A percentile compares a stretch with the other conserved stretches of the same genome.
phyloP scores from a whole-genome alignment of 768 basidiomycete species.

The Suillus plorans region DNA sequence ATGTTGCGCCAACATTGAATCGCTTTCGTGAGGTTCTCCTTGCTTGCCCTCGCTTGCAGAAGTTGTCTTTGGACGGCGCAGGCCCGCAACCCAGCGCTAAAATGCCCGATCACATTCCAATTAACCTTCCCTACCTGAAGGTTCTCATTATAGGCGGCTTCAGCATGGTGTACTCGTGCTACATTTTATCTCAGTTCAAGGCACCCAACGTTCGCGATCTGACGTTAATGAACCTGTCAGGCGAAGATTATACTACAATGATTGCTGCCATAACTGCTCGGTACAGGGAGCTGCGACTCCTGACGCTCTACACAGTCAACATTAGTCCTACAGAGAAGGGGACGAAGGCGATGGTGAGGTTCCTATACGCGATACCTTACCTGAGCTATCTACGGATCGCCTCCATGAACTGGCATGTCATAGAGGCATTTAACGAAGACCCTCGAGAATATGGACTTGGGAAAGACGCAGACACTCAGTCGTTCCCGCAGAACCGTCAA shows the following conservation, averaged over 20 bases:
- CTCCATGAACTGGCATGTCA: slow-evolving; percentile 40
- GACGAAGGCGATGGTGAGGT: slow-evolving; percentile 39
- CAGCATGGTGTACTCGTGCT: slow-evolving; percentile 45
- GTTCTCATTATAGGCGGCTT: slow-evolving; percentile 60
- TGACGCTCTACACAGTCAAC: slow-evolving; percentile 52
- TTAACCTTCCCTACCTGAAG: slow-evolving; percentile 49
- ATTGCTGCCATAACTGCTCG: slow-evolving; percentile 44
- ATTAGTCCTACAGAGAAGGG: slow-evolving; percentile 27
- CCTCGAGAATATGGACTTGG: slow-evolving; percentile 24
- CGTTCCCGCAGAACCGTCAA: slow-evolving; percentile 8
- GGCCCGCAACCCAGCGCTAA: slow-evolving; percentile 44
- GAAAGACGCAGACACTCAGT: slow-evolving; percentile 7
- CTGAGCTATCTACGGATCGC: slow-evolving; percentile 51
- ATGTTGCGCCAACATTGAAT: slow-evolving; percentile 46
- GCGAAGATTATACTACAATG: slow-evolving; percentile 51
- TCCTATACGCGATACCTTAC: slow-evolving; percentile 59
- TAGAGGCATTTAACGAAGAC: slow-evolving; percentile 50
- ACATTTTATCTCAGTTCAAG: slow-evolving; percentile 46
- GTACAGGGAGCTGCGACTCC: slow-evolving; percentile 52
- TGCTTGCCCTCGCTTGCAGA: slow-evolving; percentile 48
- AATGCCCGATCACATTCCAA: slow-evolving; percentile 33
- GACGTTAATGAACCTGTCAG: slow-evolving; percentile 53
- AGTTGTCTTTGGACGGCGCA: slow-evolving; percentile 62
- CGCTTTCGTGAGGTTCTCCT: slow-evolving; percentile 55
- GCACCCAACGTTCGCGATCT: slow-evolving; percentile 60